These are phyloP conservation scores for Hondaea fermentalgiana DNA, from an alignment of 108 stramenopile genomes.

Conservation along the genomic window DNA sequence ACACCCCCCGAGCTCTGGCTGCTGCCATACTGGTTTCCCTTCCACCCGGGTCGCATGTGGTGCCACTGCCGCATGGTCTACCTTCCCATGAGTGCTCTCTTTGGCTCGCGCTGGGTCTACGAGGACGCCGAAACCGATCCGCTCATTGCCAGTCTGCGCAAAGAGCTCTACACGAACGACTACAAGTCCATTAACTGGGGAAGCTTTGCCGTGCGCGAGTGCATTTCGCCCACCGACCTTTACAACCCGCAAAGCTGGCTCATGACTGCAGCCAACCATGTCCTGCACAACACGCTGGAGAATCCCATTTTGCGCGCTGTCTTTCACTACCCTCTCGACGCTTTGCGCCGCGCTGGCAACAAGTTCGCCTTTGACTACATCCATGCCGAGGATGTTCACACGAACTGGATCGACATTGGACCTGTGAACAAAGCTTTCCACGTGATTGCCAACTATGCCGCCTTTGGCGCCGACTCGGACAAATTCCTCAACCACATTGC, in stretches of 20 bases:
- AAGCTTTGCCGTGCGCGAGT: constrained; percentile 63
- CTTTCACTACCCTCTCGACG: constrained; percentile 31
- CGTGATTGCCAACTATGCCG: constrained; percentile 56
- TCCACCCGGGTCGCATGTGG: constrained; percentile 96
- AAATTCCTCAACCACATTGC: constrained; percentile 70
- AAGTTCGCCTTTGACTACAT: not conserved
- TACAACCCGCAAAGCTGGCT: constrained; percentile 76
- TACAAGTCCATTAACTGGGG: constrained; percentile 74
- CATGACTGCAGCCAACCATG: constrained; percentile 59
- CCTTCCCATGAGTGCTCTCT: constrained; percentile 89
- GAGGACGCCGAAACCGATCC: constrained; percentile 63
- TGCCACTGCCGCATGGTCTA: constrained; percentile 98
- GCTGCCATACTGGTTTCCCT: constrained; percentile 91
- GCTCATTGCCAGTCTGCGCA: constrained; percentile 56
- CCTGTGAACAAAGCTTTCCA: constrained; percentile 96
- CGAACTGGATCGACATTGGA: constrained; percentile 88
- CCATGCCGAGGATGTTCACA: constrained; percentile 85
- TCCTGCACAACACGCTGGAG: not conserved
- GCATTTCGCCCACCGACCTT: constrained; percentile 71
- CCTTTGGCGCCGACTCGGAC: constrained; percentile 7
- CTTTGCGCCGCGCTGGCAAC: constrained; percentile 58
- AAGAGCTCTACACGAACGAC: constrained; percentile 54
- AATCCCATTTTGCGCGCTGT: not conserved
- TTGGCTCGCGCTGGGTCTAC: constrained; percentile 67
- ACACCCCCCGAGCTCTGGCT: constrained; percentile 96